Base-by-base conservation (phyloP, 345 rosid species). In the Physaria fendleri region DNA sequence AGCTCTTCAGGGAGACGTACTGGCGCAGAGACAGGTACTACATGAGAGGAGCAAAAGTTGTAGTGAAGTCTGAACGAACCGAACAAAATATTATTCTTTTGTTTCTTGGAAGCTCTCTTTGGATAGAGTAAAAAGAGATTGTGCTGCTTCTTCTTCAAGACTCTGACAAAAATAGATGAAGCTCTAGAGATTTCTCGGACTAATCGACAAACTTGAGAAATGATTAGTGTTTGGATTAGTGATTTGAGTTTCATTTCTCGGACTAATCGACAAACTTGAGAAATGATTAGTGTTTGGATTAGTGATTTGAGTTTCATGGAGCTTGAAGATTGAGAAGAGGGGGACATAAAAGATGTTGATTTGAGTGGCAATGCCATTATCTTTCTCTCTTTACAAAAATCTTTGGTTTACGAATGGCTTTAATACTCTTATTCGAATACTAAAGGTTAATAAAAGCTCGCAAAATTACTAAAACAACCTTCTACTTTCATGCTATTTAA, bases 1-100 rank as follows among this genome's bases (percentile, higher is more conserved):
- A 64, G 65, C 32, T 59, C 67, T 0, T 67, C 81, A 5, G 81
- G 69, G 27, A 81, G 81, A 40, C 75, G 76, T 2, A 58, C 66
- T 0, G 86, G 74, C 1, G 74, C 76, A 18, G 90, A 79, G 40
- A 79, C 72, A 0, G 90, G 88, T 12, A 79, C n/a, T 23, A 85
- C 84, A 37, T 85, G 90, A 10, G 90, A 79, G 11, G 97, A 90
- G 71, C 94, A 81, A 85, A 91, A 90, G 71, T 90, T 90, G 61
- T 90, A 90, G 72, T 90, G 93, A 32, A 90, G 75, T 69, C 97
- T 77, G 51, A 87, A 90, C 1, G 97, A 90, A 2, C 98, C 98
- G 18, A 86, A 78, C 52, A 81, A 73, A 23, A 86, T 63, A 59
- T 77, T 59, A 47, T 77, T 74, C 56, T 54, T 82, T 25, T 77